These are phyloP conservation scores for Onygenales sp. DNA, from an alignment of 2,329 filamentous ascomycete species.

Conservation along the genomic window DNA sequence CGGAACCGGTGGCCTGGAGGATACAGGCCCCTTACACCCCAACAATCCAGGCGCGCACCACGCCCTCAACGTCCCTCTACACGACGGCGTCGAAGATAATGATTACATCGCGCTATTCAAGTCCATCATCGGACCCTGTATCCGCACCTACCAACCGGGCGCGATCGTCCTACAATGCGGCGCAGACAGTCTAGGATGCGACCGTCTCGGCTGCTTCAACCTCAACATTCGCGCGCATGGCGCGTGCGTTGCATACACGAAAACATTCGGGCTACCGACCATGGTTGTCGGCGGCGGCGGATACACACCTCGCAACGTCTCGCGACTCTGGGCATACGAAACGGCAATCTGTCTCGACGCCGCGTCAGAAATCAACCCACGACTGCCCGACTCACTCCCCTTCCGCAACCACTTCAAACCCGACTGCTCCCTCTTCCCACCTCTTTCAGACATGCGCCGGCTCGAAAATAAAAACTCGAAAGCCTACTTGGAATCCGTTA, in stretches of 20 bases:
- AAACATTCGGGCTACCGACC: slow-evolving; percentile 67
- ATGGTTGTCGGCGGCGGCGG: slow-evolving; percentile 90
- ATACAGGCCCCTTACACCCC: slow-evolving; percentile 73
- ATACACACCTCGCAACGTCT: slow-evolving; percentile 93
- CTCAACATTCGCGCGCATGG: slow-evolving; percentile 92
- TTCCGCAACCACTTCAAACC: slow-evolving; percentile 84
- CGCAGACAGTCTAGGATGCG: slow-evolving; percentile 86
- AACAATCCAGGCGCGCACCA: slow-evolving; percentile 83
- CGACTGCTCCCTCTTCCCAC: slow-evolving; percentile 79
- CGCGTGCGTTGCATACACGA: slow-evolving; percentile 81
- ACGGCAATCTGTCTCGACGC: slow-evolving; percentile 79
- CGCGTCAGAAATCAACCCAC: slow-evolving; percentile 58
- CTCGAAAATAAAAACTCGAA: slow-evolving; percentile 70
- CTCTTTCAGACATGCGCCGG: slow-evolving; percentile 60
- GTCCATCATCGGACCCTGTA: slow-evolving; percentile 65
- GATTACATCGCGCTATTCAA: slow-evolving; percentile 84
- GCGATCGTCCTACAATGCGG: slow-evolving; percentile 94
- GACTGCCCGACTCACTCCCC: slow-evolving; percentile 69
- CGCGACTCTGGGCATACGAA: slow-evolving; percentile 93
- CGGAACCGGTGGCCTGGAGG: slow-evolving; percentile 76
- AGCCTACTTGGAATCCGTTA: slow-evolving; percentile 65
- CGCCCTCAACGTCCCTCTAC: slow-evolving; percentile 78
- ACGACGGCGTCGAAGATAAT: slow-evolving; percentile 83
- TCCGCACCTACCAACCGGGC: slow-evolving; percentile 75
- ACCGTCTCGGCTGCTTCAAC: slow-evolving; percentile 91